phyloP scores from a whole-genome alignment of 2,329 filamentous ascomycete species.

The Neophaeococcomyces aloes region DNA sequence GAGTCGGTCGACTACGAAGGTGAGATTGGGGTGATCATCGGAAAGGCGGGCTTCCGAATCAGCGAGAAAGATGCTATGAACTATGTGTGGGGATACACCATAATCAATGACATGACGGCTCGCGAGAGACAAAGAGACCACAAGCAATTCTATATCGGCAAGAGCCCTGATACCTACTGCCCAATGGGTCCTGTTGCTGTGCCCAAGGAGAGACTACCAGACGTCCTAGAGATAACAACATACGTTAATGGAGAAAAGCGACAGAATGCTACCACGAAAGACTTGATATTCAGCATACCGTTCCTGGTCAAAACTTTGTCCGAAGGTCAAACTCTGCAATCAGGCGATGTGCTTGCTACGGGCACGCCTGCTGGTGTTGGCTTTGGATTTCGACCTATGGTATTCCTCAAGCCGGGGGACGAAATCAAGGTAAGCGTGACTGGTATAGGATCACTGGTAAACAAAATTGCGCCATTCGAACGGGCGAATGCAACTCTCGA shows the following conservation, averaged over 20 bases:
- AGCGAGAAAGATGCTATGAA: slow-evolving; percentile 37
- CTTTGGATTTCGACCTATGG: slow-evolving; percentile 33
- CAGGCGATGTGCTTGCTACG: slow-evolving; percentile 43
- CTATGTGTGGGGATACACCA: slow-evolving; percentile 48
- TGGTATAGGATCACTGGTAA: slow-evolving; percentile 33
- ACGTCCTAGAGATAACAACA: slow-evolving; percentile 34
- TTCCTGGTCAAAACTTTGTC: slow-evolving; percentile 39
- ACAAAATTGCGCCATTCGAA: slow-evolving; percentile 28
- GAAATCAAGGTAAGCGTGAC: slow-evolving; percentile 32
- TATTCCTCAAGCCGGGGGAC: slow-evolving; percentile 31
- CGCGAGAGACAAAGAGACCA: slow-evolving; percentile 46
- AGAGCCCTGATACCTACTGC: slow-evolving; percentile 46
- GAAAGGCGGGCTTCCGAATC: slow-evolving; percentile 38
- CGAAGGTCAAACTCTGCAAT: slow-evolving; percentile 41
- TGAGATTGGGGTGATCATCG: slow-evolving; percentile 48
- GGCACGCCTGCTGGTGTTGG: slow-evolving; percentile 36
- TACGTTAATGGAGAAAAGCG: slow-evolving; percentile 42
- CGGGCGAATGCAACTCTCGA: too few species aligned
- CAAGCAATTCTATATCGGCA: slow-evolving; percentile 52
- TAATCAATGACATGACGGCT: slow-evolving; percentile 48
- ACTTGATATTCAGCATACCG: slow-evolving; percentile 43
- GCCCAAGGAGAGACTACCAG: slow-evolving; percentile 35
- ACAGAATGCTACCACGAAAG: slow-evolving; percentile 39
- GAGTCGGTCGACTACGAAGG: slow-evolving; percentile 46
- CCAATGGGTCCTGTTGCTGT: slow-evolving; percentile 48